Conservation (phyloP, 768 basidiomycete species). For the Thelephora ganbajun region DNA sequence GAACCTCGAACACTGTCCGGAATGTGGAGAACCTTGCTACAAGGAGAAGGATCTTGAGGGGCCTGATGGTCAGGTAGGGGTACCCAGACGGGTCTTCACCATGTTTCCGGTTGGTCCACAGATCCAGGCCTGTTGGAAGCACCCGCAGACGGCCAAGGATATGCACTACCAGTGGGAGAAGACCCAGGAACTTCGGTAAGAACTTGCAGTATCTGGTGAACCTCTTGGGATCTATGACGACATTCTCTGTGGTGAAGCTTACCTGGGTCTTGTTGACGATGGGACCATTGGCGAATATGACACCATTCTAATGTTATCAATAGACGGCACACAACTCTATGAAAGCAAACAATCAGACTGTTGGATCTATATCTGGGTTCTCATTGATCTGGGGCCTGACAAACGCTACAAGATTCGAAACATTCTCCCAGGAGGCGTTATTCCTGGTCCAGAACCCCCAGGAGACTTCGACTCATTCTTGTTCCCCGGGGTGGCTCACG, state of each 20-base stretch:
- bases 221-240: background rate
- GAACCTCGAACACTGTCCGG: too few relatives aligned
- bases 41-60: slow-evolving; percentile 13
- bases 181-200: background rate
- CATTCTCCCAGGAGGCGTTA: slow-evolving; percentile 11
- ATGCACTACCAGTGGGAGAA: background rate
- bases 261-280: background rate
- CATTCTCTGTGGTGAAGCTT: background rate
- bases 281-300: slow-evolving; percentile 2
- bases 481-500: slow-evolving; percentile 4
- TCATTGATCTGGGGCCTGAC: slow-evolving; percentile 11
- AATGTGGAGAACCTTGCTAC: background rate
- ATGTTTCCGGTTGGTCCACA: background rate
- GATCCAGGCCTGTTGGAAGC: background rate
- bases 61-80: background rate
- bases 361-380: slow-evolving; percentile 9
- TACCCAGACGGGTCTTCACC: background rate
- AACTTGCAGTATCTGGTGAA: background rate
- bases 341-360: too few relatives aligned
- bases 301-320: background rate
- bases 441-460: slow-evolving; percentile 11
- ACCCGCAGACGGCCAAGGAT: background rate
- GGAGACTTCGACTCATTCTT: slow-evolving; percentile 15
- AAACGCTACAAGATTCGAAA: slow-evolving; percentile 8
- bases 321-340: slow-evolving; percentile 1